Evolutionary conservation across 441 rosid species (phyloP), one percentile per base, ranked within the genome.

Genomic region (Sinapis alba): DNA sequence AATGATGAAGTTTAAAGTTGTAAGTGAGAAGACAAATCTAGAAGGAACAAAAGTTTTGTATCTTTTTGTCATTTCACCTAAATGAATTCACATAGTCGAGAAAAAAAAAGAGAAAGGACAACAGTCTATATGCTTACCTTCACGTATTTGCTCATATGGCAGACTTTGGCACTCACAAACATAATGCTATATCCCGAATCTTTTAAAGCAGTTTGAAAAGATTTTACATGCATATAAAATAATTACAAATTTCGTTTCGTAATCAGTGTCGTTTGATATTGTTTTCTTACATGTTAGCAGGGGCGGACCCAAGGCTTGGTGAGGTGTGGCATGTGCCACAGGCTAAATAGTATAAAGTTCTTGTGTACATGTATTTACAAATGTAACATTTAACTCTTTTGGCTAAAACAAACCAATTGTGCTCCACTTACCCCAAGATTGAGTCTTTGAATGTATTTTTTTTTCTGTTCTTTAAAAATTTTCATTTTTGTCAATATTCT

Each of bases 121-220:
- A 23, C 47, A 34, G 19, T 62, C 38, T 62, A 27, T 28, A 61
- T 47, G 76, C 34, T 10, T 51, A 51, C 18, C 23, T 16, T 61
- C 43, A 61, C 43, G 64, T 64, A 65, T 54, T 36, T 26, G 12
- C 41, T 64, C 43, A 6, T 64, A 65, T 73, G 76, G 30, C 70
- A 32, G 65, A 36, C 50, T 62, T 41, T 62, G 26, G 65, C 65
- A 61, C 26, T 26, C 65, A 61, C 65, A 30, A 20, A 36, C 67
- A 62, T 73, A 64, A 4, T 64, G 50, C 23, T 36, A 38, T 18
- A 41, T 13, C 53, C 16, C 41, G 41, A 53, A 63, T 53, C 76
- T 54, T 36, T 26, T 72, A 65, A 57, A 41, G 47, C 77, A 56
- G 32, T 13, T 12, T 6, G 20, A 5, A 64, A 26, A 53, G 7